Conservation (phyloP, 2,329 filamentous ascomycete species). For the Aureobasidium sp. region DNA sequence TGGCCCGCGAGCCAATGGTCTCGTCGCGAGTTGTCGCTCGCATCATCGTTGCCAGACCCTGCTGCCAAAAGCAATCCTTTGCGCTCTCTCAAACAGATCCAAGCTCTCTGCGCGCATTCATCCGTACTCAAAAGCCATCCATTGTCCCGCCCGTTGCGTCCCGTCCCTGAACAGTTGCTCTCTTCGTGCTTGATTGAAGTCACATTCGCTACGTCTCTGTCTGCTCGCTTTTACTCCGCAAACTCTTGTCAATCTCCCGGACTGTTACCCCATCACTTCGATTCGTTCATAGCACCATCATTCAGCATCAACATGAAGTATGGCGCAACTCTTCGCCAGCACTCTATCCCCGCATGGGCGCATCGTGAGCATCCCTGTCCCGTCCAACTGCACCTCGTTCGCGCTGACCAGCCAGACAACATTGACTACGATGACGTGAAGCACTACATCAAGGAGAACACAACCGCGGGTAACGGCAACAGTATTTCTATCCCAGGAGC, state of each 20-base stretch:
- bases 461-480: slow-evolving; percentile 59
- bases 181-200: not conserved
- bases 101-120: slow-evolving; percentile 1
- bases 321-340: slow-evolving; percentile 62
- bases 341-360: slow-evolving; percentile 76
- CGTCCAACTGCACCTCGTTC: not conserved
- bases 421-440: slow-evolving; percentile 86
- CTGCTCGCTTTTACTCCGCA: not conserved
- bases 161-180: not conserved
- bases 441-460: slow-evolving; percentile 73
- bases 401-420: slow-evolving; percentile 51
- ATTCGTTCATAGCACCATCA: not conserved
- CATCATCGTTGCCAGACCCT: not conserved
- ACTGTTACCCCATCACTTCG: not conserved
- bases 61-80: not conserved
- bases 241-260: not conserved
- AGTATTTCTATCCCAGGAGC: slow-evolving; percentile 70
- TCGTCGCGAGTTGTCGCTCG: not conserved
- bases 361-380: slow-evolving; percentile 46
- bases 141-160: slow-evolving; percentile 7
- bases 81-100: not conserved
- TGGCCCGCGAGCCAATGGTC: not conserved
- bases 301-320: slow-evolving; percentile 55
- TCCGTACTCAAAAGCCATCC: not conserved
- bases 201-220: not conserved